A percentile compares a stretch with the other conserved stretches of the same genome.
Conservation (phyloP, 2,329 filamentous ascomycete genomes). For the Colletotrichum tropicicola region DNA sequence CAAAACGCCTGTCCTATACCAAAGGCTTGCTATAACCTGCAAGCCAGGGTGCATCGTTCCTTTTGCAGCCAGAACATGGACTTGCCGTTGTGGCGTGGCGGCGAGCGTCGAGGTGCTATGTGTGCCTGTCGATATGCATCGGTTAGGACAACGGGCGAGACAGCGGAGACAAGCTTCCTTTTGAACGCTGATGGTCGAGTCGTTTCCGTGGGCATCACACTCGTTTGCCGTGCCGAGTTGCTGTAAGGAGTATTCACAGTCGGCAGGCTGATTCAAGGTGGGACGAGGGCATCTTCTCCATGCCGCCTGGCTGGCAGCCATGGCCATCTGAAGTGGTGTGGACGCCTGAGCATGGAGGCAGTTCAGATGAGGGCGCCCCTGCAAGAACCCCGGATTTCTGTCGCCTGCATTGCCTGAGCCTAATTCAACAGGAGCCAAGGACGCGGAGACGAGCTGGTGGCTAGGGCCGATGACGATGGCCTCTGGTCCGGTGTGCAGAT, state of each 20-base stretch:
- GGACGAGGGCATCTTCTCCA: too few species aligned
- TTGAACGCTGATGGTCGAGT: neutral
- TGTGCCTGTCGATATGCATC: neutral
- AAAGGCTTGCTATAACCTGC: neutral
- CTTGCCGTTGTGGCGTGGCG: neutral
- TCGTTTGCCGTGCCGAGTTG: neutral
- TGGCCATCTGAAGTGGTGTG: conserved; percentile 8
- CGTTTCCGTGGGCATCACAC: neutral
- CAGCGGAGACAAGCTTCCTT: conserved; percentile 2
- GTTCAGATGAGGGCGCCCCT: neutral
- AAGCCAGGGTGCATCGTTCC: neutral
- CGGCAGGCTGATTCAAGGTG: neutral
- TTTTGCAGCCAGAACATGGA: neutral
- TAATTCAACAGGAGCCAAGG: neutral
- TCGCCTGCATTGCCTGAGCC: neutral
- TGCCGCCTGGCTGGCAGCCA: too few species aligned
- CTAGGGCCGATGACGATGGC: too few species aligned
- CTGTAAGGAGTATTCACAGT: neutral
- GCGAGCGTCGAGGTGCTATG: neutral
- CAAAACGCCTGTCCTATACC: neutral
- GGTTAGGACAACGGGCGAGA: neutral
- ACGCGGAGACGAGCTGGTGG: too few species aligned
- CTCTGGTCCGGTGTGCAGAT: too few species aligned
- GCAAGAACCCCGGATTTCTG: conserved; percentile 12
- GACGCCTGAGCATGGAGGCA: neutral